Conservation (phyloP, 768 basidiomycete genomes). For the Zangia roseola region DNA sequence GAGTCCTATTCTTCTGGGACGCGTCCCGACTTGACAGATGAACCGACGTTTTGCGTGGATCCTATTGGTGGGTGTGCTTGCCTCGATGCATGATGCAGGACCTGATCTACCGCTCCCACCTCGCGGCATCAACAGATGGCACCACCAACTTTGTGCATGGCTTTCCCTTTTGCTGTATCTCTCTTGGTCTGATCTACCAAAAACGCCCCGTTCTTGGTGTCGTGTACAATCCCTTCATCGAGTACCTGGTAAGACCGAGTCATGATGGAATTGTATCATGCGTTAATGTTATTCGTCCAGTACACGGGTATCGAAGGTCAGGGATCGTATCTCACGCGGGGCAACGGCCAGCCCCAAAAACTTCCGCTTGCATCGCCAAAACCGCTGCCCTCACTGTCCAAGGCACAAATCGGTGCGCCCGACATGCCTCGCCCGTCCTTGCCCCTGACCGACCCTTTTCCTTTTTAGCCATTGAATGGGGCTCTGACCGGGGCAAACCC, state of each 20-base stretch:
- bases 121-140: slow-evolving; percentile 50
- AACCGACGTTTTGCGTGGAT: slow-evolving; percentile 94
- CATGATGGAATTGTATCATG: not conserved
- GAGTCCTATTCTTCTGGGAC: slow-evolving; percentile 85
- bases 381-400: slow-evolving; percentile 64
- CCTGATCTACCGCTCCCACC: not conserved
- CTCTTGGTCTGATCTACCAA: slow-evolving; percentile 84
- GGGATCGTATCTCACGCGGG: slow-evolving; percentile 72
- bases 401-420: slow-evolving; percentile 62
- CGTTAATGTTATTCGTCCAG: slow-evolving; percentile 28
- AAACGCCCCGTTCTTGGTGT: slow-evolving; percentile 85
- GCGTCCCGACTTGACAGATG: slow-evolving; percentile 70
- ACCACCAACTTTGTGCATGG: slow-evolving; percentile 88
- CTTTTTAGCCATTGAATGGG: slow-evolving; percentile 76
- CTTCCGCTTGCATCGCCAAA: slow-evolving; percentile 69
- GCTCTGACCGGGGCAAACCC: slow-evolving; percentile 63
- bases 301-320: slow-evolving; percentile 79
- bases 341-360: slow-evolving; percentile 42
- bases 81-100: no score
- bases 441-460: slow-evolving; percentile 14
- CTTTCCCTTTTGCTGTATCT: slow-evolving; percentile 88
- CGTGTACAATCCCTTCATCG: slow-evolving; percentile 89
- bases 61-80: slow-evolving; percentile 69
- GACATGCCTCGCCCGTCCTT: not conserved
- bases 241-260: slow-evolving; percentile 57